Evolutionary conservation across 495 filamentous ascomycete species (phyloP).

Genomic region (Aspergillus biplanus): DNA sequence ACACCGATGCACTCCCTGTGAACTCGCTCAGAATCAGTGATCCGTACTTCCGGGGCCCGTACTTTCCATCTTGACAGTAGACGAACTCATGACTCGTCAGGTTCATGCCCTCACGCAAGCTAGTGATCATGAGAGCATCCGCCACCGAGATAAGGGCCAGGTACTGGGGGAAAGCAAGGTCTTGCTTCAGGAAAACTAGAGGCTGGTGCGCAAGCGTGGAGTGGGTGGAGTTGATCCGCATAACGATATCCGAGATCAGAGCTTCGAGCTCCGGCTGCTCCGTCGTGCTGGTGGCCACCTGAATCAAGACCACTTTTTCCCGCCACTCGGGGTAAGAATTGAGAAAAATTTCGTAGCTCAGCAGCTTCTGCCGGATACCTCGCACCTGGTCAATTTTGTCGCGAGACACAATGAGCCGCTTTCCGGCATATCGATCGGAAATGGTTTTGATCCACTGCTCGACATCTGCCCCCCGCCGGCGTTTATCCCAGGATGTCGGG

Average conservation of each 20-base stretch:
- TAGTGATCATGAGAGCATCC: constrained; percentile 89
- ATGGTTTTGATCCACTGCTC: constrained; percentile 77
- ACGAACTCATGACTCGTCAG: constrained; percentile 90
- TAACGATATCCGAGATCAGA: constrained; percentile 88
- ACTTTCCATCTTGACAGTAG: constrained; percentile 87
- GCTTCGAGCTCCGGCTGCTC: constrained; percentile 85
- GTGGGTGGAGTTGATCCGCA: constrained; percentile 85
- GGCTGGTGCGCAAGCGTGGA: constrained; percentile 88
- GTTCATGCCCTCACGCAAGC: constrained; percentile 94
- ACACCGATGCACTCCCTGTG: constrained; percentile 85
- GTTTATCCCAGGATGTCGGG: constrained; percentile 70
- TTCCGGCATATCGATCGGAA: constrained; percentile 76
- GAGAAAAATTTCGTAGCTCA: constrained; percentile 91
- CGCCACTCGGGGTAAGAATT: constrained; percentile 90
- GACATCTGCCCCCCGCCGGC: constrained; percentile 74
- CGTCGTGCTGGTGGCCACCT: constrained; percentile 86
- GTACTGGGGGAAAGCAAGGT: constrained; percentile 87
- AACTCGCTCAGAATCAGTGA: constrained; percentile 92
- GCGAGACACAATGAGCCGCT: constrained; percentile 85
- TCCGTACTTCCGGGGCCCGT: constrained; percentile 73
- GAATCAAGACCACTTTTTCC: constrained; percentile 83
- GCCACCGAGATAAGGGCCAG: constrained; percentile 85
- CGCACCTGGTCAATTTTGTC: constrained; percentile 92
- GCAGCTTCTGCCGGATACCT: constrained; percentile 87
- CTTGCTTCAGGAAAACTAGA: constrained; percentile 92